A percentile compares a stretch with the other conserved stretches of the same genome.
These are phyloP conservation scores for Ophioceras dolichostomum DNA, from an alignment of 2,329 filamentous ascomycete species.

Conservation along the genomic window DNA sequence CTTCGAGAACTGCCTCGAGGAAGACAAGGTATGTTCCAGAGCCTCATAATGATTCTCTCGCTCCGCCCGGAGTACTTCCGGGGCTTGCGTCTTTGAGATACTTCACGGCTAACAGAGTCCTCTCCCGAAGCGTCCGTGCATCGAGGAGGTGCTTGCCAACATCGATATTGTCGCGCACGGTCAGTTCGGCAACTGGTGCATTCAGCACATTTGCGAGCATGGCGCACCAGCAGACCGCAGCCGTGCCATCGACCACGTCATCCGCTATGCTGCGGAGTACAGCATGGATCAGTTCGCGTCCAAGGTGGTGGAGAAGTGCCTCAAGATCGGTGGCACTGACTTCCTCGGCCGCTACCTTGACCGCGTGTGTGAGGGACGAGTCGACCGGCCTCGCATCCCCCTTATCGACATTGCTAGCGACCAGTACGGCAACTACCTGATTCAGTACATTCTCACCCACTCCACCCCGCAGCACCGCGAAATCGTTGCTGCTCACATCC, in stretches of 20 bases:
- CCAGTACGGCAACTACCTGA: constrained; percentile 96
- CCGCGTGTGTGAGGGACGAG: constrained; percentile 81
- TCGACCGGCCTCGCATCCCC: constrained; percentile 87
- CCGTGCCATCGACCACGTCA: constrained; percentile 89
- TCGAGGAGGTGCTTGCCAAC: constrained; percentile 88
- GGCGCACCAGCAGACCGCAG: constrained; percentile 83
- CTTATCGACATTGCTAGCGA: constrained; percentile 97
- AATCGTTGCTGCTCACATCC: constrained; percentile 83
- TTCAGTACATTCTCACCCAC: constrained; percentile 93
- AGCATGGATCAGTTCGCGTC: constrained; percentile 99
- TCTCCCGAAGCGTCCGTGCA: constrained; percentile 66
- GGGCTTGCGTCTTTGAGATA: too few species aligned
- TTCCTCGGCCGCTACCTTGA: constrained; percentile 90
- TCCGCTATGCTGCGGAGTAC: constrained; percentile 87
- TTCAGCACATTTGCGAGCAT: constrained; percentile 98
- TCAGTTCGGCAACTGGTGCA: constrained; percentile 99
- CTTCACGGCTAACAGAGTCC: too few species aligned
- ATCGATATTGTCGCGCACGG: constrained; percentile 95
- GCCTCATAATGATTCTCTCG: too few species aligned
- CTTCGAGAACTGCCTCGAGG: constrained; percentile 97
- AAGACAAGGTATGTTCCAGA: constrained; percentile 89
- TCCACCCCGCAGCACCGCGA: constrained; percentile 81
- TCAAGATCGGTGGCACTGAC: constrained; percentile 87
- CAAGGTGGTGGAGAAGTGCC: constrained; percentile 97
- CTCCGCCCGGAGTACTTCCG: too few species aligned